phyloP scores from a whole-genome alignment of 768 basidiomycete genomes.

The Auricularia cornea region DNA sequence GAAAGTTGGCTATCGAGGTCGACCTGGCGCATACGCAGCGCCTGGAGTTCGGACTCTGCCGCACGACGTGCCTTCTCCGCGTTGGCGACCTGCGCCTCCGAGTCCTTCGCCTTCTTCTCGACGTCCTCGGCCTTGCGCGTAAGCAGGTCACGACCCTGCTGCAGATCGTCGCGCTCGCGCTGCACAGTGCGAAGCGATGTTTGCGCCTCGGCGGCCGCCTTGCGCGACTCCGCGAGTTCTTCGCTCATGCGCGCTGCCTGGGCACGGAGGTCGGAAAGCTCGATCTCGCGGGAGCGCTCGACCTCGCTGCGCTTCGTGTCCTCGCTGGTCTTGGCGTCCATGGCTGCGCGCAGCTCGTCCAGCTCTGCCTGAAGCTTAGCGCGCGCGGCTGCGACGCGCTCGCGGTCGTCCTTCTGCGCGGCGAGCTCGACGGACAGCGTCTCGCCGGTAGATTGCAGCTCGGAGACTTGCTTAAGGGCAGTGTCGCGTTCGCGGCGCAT shows the following conservation, averaged over 20 bases:
- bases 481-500: slow-evolving; percentile 47
- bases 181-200: slow-evolving; percentile 58
- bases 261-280: slow-evolving; percentile 62
- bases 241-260: slow-evolving; percentile 55
- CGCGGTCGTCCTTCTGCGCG: slow-evolving; percentile 47
- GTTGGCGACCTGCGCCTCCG: slow-evolving; percentile 42
- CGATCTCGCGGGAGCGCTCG: slow-evolving; percentile 80
- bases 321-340: slow-evolving; percentile 81
- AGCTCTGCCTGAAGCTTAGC: slow-evolving; percentile 71
- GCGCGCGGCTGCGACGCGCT: slow-evolving; percentile 38
- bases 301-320: slow-evolving; percentile 77
- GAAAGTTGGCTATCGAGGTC: slow-evolving; percentile 58
- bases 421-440: slow-evolving; percentile 54
- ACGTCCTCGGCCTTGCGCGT: slow-evolving; percentile 44
- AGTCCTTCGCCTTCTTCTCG: slow-evolving; percentile 33
- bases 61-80: slow-evolving; percentile 61
- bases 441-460: slow-evolving; percentile 62
- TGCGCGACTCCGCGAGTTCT: slow-evolving; percentile 59
- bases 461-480: slow-evolving; percentile 51
- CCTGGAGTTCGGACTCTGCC: slow-evolving; percentile 64
- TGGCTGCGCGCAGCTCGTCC: slow-evolving; percentile 73
- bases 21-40: slow-evolving; percentile 57
- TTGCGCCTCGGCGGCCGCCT: slow-evolving; percentile 52
- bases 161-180: slow-evolving; percentile 52
- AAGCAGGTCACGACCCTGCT: slow-evolving; percentile 56